Evolutionary conservation across 257 asterid species (phyloP).

Genomic region (Solanum tacnaense): DNA sequence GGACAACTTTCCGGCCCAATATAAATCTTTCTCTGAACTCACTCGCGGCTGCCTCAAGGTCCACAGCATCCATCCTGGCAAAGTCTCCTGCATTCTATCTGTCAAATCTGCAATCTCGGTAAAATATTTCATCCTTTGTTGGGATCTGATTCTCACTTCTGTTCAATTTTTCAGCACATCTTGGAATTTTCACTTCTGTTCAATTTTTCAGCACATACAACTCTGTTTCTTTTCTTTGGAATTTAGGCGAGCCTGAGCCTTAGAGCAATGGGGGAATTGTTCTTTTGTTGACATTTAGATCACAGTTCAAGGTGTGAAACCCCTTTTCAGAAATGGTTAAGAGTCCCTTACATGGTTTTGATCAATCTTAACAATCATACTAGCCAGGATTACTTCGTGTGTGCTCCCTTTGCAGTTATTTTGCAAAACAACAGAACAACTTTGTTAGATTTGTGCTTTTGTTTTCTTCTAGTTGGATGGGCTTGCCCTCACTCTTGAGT

Average conservation of each 20-base stretch:
- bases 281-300: neutral
- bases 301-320: neutral
- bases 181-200: too few species aligned
- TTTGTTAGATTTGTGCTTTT: neutral
- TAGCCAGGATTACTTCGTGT: neutral
- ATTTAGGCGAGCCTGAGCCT: too few species aligned
- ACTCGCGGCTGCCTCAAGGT: conserved; percentile 17
- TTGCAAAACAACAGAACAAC: neutral
- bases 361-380: neutral
- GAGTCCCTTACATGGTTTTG: too few species aligned
- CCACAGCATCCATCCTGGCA: conserved; percentile 34
- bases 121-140: neutral
- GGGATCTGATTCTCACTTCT: neutral
- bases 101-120: conserved; percentile 65
- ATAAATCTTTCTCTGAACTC: neutral
- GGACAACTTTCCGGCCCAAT: conserved; percentile 26
- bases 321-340: neutral
- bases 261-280: too few species aligned
- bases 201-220: too few species aligned
- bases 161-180: neutral
- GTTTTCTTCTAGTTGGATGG: neutral
- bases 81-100: conserved; percentile 52
- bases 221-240: too few species aligned
- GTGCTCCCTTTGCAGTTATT: too few species aligned
- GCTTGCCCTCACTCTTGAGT: neutral